Evolutionary conservation across 2,329 filamentous ascomycete genomes (phyloP).

Genomic region (Eutypa lata): DNA sequence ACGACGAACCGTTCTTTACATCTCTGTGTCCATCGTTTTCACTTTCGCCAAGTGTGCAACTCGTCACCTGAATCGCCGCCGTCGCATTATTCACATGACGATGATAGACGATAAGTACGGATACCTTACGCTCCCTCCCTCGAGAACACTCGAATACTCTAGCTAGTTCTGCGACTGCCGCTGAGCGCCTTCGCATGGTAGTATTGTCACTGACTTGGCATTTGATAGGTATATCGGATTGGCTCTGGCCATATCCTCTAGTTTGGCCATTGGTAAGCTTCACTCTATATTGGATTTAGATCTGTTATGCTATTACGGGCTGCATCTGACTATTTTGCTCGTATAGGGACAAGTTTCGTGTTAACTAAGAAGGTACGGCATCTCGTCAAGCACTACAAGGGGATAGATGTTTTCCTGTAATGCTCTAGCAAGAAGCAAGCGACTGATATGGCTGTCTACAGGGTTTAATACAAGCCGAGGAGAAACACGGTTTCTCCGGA

Average conservation of each 20-base stretch:
- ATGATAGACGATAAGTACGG: conserved; percentile 47
- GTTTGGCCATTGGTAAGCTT: conserved; percentile 69
- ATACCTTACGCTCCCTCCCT: conserved; percentile 5
- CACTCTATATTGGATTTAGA: conserved; percentile 1
- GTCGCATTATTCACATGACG: conserved; percentile 26
- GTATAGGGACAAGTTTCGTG: conserved; percentile 86
- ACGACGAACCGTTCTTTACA: conserved; percentile 1
- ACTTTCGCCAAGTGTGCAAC: background rate
- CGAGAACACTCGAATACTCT: conserved; percentile 2
- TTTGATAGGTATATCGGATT: conserved; percentile 68
- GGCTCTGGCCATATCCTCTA: conserved; percentile 70
- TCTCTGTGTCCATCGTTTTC: conserved; percentile 3
- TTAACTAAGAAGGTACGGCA: conserved; percentile 90
- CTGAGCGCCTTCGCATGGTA: conserved; percentile 6
- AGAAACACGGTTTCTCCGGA: conserved; percentile 92
- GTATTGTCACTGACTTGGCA: conserved; percentile 27
- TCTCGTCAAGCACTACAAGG: conserved; percentile 3
- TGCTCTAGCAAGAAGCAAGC: background rate
- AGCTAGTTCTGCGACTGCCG: conserved; percentile 1
- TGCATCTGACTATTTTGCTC: conserved; percentile 9
- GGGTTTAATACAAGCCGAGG: conserved; percentile 87
- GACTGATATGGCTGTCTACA: conserved; percentile 32
- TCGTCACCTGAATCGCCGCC: conserved; percentile 11
- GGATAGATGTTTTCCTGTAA: background rate
- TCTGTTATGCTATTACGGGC: background rate